phyloP scores from a whole-genome alignment of 768 basidiomycete genomes.

The Suillus lakei region DNA sequence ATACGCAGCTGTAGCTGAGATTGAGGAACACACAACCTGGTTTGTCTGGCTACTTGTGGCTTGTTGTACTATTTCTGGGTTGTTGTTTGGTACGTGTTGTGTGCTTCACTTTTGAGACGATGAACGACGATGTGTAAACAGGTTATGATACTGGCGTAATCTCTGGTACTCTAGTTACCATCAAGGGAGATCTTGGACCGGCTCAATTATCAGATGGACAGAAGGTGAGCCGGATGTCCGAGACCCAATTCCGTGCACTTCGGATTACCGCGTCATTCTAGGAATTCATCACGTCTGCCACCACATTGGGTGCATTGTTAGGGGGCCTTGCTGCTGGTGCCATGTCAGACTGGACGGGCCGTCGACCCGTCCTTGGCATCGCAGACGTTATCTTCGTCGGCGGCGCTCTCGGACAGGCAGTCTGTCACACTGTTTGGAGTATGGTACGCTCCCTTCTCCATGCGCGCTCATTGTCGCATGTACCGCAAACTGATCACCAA shows the following conservation, averaged over 20 bases:
- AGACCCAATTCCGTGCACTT: neutral
- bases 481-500: neutral
- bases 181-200: slow-evolving; percentile 68
- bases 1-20: slow-evolving; percentile 61
- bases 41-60: slow-evolving; percentile 81
- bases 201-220: slow-evolving; percentile 59
- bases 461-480: neutral
- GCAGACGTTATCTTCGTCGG: slow-evolving; percentile 77
- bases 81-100: slow-evolving; percentile 66
- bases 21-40: slow-evolving; percentile 68
- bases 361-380: slow-evolving; percentile 64
- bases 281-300: slow-evolving; percentile 84
- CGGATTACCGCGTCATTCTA: slow-evolving; percentile 25
- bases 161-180: slow-evolving; percentile 79
- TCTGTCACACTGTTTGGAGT: slow-evolving; percentile 68
- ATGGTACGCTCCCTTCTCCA: slow-evolving; percentile 52
- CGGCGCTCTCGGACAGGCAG: slow-evolving; percentile 74
- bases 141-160: slow-evolving; percentile 86
- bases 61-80: slow-evolving; percentile 75
- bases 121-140: slow-evolving; percentile 26
- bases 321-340: slow-evolving; percentile 75
- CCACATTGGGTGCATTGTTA: slow-evolving; percentile 76
- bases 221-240: slow-evolving; percentile 47
- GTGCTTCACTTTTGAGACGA: neutral
- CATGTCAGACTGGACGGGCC: slow-evolving; percentile 72